These are phyloP conservation scores for Ehretia macrophylla DNA, from an alignment of 257 asterid genomes.

Conservation along the genomic window DNA sequence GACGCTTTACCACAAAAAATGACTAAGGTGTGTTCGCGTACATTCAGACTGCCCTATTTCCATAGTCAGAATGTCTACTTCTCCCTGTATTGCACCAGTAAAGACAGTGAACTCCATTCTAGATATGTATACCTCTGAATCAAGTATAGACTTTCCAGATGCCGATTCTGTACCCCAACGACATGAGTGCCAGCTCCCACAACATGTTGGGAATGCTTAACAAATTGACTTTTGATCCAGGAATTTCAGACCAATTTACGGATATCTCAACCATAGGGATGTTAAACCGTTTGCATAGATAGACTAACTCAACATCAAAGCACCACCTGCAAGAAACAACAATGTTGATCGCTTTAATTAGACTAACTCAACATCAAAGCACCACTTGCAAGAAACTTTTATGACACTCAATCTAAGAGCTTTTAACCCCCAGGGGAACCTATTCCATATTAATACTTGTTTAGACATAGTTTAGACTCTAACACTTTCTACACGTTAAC, in stretches of 20 bases:
- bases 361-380: constrained; percentile 91
- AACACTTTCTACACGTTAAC: no score
- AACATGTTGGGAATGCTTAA: constrained; percentile 90
- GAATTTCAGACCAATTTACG: constrained; percentile 87
- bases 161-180: constrained; percentile 84
- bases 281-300: constrained; percentile 62
- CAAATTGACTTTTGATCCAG: constrained; percentile 85
- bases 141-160: constrained; percentile 69
- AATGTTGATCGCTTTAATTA: constrained; percentile 17
- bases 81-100: neutral
- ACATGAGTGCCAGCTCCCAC: constrained; percentile 95
- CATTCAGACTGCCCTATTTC: no score
- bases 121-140: constrained; percentile 8
- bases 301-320: constrained; percentile 88
- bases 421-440: no score
- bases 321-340: constrained; percentile 71
- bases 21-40: neutral
- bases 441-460: no score
- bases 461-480: no score
- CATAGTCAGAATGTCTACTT: neutral
- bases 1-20: neutral
- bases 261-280: constrained; percentile 83
- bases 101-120: neutral
- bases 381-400: constrained; percentile 76
- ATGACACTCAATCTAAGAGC: no score